Evolutionary conservation across 2,329 filamentous ascomycete genomes (phyloP), one percentile per base, ranked within the genome.

Genomic region (Curvularia eragrostidis): DNA sequence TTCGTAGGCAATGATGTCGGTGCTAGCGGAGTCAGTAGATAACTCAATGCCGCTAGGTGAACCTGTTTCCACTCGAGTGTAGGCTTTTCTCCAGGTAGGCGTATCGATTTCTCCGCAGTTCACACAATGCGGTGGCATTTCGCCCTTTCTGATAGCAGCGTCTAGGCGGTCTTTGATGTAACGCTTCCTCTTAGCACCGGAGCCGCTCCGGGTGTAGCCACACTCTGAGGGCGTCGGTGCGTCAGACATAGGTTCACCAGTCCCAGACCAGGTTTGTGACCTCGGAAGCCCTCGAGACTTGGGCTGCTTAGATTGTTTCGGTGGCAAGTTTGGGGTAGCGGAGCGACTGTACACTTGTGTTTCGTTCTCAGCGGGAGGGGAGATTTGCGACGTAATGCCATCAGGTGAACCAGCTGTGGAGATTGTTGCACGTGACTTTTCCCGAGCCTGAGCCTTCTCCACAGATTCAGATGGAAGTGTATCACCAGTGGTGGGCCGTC

Each of bases 81-180:
- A 97, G 12, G 95, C 91, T 71, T 94, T 95, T 59, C 95, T 88
- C 95, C 95, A 99, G 0, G 94, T 97, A 0, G 94, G 91, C 0
- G 95, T 99, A 69, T 98, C 91, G 56, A 99, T 96, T 6, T 93
- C 91, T 5, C 95, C 95, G 69, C 95, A 99, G 69, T 98, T 97
- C 62, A 86, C 86, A 75, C 95, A 99, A 71, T 89, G 98, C 1
- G 90, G 89, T 0, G 95, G 95, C 82, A 93, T 89, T 64, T 93
- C 86, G 5, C 95, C 95, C 53, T 87, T 87, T n/a, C 84, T 83
- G 52, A 98, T 88, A 21, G 84, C 82, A 54, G 79, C 75, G 41
- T 85, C 79, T 21, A 88, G 74, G 48, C 82, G 82, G 23, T 84
- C 80, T 62, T 84, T 81, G 48, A 88, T 86, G 54, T 83, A 79